Evolutionary conservation across 352 stramenopile genomes (phyloP).

Genomic region (Phytophthora sansomeana): DNA sequence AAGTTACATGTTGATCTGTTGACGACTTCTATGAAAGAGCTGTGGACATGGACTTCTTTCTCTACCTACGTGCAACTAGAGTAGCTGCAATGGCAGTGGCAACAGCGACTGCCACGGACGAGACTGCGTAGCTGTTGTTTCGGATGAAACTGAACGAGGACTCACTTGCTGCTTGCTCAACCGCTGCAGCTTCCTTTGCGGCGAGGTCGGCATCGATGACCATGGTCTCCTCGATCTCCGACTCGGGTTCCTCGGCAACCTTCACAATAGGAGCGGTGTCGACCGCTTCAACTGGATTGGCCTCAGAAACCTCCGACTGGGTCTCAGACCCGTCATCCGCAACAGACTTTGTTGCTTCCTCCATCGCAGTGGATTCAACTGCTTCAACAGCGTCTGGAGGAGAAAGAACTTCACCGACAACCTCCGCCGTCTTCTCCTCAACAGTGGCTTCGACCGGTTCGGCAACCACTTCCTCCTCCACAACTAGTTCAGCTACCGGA

Average conservation of each 20-base stretch:
- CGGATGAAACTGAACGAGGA: constrained; percentile 35
- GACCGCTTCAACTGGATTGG: constrained; percentile 12
- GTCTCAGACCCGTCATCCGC: constrained; percentile 25
- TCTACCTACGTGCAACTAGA: constrained; percentile 37
- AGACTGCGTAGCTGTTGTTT: constrained; percentile 42
- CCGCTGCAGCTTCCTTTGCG: constrained; percentile 27
- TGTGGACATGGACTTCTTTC: neutral
- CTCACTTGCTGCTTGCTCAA: constrained; percentile 8
- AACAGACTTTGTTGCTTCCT: constrained; percentile 9
- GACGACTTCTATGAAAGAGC: constrained; percentile 13
- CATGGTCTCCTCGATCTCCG: constrained; percentile 41
- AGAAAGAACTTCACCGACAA: neutral
- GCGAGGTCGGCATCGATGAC: constrained; percentile 33
- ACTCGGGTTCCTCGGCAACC: constrained; percentile 26
- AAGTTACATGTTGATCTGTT: constrained; percentile 9
- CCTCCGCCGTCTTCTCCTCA: neutral
- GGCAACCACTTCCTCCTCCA: neutral
- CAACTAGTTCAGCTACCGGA: neutral
- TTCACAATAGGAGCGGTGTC: constrained; percentile 6
- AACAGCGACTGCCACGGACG: constrained; percentile 37
- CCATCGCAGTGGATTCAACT: neutral
- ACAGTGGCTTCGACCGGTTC: neutral
- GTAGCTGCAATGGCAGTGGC: constrained; percentile 36
- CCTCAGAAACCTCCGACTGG: constrained; percentile 34
- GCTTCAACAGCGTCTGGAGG: neutral